Percentiles rank a stretch among this genome's conserved stretches.
phyloP scores from a whole-genome alignment of 1,284 basidiomycete species.

The Butyriboletus regius region DNA sequence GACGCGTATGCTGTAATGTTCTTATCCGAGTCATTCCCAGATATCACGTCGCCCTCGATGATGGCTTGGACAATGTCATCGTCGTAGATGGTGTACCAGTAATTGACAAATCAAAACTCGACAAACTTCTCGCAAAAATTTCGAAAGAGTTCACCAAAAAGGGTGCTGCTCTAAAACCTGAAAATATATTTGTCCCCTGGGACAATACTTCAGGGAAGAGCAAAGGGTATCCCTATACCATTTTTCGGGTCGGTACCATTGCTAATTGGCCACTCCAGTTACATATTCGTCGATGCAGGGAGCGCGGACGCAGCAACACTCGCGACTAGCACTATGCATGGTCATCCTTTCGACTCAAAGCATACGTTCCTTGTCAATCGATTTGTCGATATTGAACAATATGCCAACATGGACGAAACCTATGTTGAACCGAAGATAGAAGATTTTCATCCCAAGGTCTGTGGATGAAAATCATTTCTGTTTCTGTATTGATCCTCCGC shows the following conservation, averaged over 20 bases:
- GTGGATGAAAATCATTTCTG: slow-evolving; percentile 11
- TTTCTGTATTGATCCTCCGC: slow-evolving; percentile 5
- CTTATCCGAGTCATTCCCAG: slow-evolving; percentile 36
- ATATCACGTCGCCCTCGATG: slow-evolving; percentile 72
- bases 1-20: slow-evolving; percentile 3
- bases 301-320: slow-evolving; percentile 74
- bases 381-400: slow-evolving; percentile 89
- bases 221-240: slow-evolving; percentile 62
- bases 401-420: slow-evolving; percentile 71
- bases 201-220: slow-evolving; percentile 70
- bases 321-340: slow-evolving; percentile 76
- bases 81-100: slow-evolving; percentile 82
- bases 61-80: slow-evolving; percentile 79
- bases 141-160: slow-evolving; percentile 75
- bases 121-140: slow-evolving; percentile 72
- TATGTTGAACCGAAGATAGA: slow-evolving; percentile 76
- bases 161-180: slow-evolving; percentile 68
- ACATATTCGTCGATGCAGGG: slow-evolving; percentile 84
- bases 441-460: slow-evolving; percentile 75
- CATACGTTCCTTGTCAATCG: slow-evolving; percentile 87
- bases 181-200: slow-evolving; percentile 80
- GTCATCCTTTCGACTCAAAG: slow-evolving; percentile 84
- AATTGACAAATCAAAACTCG: slow-evolving; percentile 75
- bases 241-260: slow-evolving; percentile 2
- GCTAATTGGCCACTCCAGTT: slow-evolving; percentile 44